Evolutionary conservation across 2,329 filamentous ascomycete genomes (phyloP), one percentile per base, ranked within the genome.

Genomic region (Neospermospora avenae): DNA sequence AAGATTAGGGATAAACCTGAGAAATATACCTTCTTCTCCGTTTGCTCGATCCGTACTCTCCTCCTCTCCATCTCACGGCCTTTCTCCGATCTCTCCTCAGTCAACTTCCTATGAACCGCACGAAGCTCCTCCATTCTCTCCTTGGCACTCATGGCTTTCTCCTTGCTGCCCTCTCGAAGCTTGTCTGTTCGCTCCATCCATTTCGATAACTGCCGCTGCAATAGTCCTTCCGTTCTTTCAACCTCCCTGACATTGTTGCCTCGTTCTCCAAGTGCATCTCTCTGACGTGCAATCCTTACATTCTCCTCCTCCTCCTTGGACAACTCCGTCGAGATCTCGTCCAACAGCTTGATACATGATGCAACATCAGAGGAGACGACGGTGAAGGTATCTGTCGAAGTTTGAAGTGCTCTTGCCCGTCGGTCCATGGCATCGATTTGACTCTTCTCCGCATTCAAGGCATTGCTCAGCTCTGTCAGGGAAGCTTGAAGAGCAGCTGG

Each of bases 1-100:
- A 14, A 39, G 53, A 34, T 41, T 18, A 60, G 51, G 60, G 25
- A 46, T 44, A 35, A 53, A 54, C 37, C 6, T 34, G 18, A 14
- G 28, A 6, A 61, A 72, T 79, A 69, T 79, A 92, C 92, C 90
- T 98, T 98, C 79, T 98, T 98, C 82, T 98, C 93, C 8, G 91
- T 96, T 78, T 97, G 92, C 77, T 99, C 95, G 65, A 99, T 98
- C 62, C 93, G 82, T n/a, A 97, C 91, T 67, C 90, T 85, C 69
- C 93, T 82, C 72, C 89, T 86, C 79, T 99, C 95, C 78, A 98
- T 96, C 71, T 98, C 93, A 60, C 91, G 88, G 35, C 88, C 88
- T 77, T 96, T 96, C 57, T 95, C 91, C 1, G 84, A 84, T 64
- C 93, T 83, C 79, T 99, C 93, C 71, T 93, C 89, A 0, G 88